phyloP scores from a whole-genome alignment of 2,329 filamentous ascomycete species.

The Waltergamsia citrina region DNA sequence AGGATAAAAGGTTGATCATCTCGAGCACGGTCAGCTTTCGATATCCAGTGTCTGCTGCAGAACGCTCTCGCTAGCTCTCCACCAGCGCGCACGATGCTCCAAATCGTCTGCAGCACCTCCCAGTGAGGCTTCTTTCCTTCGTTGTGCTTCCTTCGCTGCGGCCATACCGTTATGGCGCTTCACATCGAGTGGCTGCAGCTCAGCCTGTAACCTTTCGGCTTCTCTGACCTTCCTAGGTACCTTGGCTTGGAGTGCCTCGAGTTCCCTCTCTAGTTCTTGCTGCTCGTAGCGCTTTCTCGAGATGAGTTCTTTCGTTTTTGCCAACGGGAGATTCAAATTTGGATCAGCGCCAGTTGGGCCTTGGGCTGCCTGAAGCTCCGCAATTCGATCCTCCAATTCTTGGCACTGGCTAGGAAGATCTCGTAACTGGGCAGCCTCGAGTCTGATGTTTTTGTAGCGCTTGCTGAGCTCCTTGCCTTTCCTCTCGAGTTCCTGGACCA shows the following conservation, averaged over 20 bases:
- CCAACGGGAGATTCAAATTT: slow-evolving; percentile 44
- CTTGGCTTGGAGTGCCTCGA: slow-evolving; percentile 53
- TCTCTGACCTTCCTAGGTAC: slow-evolving; percentile 58
- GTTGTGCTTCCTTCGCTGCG: slow-evolving; percentile 61
- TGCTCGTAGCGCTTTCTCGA: slow-evolving; percentile 39
- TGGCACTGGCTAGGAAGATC: slow-evolving; percentile 41
- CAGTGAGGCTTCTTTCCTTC: slow-evolving; percentile 55
- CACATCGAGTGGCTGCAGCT: slow-evolving; percentile 58
- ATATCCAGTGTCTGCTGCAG: slow-evolving; percentile 55
- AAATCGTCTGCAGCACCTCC: slow-evolving; percentile 63
- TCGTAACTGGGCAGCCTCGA: slow-evolving; percentile 36
- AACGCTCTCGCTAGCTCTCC: slow-evolving; percentile 55
- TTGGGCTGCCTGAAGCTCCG: slow-evolving; percentile 30
- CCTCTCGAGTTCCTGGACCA: slow-evolving; percentile 63
- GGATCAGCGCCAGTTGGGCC: slow-evolving; percentile 23
- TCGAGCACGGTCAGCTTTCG: slow-evolving; percentile 27
- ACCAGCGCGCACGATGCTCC: slow-evolving; percentile 69
- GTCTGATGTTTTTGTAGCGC: slow-evolving; percentile 39
- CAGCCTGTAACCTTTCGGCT: slow-evolving; percentile 55
- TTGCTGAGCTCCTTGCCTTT: slow-evolving; percentile 49
- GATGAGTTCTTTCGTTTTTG: slow-evolving; percentile 45
- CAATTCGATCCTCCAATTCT: slow-evolving; percentile 38
- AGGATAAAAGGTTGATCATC: background rate
- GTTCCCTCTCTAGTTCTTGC: slow-evolving; percentile 49
- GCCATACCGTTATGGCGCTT: slow-evolving; percentile 55